Evolutionary conservation across 1,284 basidiomycete species (phyloP).

Genomic region (Paramarasmius palmivorus): DNA sequence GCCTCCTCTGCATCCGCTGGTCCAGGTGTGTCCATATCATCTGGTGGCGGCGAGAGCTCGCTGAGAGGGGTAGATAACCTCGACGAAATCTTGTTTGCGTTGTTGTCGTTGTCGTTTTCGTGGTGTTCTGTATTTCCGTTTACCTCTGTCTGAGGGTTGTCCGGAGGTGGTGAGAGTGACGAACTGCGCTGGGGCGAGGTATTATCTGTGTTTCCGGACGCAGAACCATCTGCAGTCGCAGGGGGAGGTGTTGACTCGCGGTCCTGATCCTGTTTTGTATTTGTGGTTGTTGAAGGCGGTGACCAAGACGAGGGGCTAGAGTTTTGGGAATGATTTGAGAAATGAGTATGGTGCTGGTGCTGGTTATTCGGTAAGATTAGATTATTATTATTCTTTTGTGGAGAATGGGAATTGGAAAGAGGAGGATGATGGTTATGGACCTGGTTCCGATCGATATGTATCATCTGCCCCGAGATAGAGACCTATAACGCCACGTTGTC

Average conservation of each 20-base stretch:
- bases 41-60: conserved; percentile 64
- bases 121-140: conserved; percentile 16
- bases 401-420: conserved; percentile 33
- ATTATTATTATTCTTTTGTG: conserved; percentile 35
- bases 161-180: conserved; percentile 54
- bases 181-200: conserved; percentile 37
- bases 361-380: conserved; percentile 39
- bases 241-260: conserved; percentile 10
- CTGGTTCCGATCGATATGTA: conserved; percentile 58
- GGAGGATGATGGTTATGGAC: conserved; percentile 33
- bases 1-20: conserved; percentile 19
- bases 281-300: conserved; percentile 3
- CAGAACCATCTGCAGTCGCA: conserved; percentile 26
- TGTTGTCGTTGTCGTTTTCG: conserved; percentile 14
- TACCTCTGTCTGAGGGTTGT: conserved; percentile 30
- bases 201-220: conserved; percentile 21
- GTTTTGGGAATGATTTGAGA: not conserved
- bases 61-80: conserved; percentile 65
- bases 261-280: not conserved
- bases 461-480: conserved; percentile 35
- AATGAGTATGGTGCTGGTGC: conserved; percentile 5
- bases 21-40: conserved; percentile 38
- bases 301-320: not conserved
- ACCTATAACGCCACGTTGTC: conserved; percentile 5
- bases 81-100: conserved; percentile 35